Base-by-base conservation (phyloP, 192 early-diverging fungal genomes). In the Backusella mclennaniae region DNA sequence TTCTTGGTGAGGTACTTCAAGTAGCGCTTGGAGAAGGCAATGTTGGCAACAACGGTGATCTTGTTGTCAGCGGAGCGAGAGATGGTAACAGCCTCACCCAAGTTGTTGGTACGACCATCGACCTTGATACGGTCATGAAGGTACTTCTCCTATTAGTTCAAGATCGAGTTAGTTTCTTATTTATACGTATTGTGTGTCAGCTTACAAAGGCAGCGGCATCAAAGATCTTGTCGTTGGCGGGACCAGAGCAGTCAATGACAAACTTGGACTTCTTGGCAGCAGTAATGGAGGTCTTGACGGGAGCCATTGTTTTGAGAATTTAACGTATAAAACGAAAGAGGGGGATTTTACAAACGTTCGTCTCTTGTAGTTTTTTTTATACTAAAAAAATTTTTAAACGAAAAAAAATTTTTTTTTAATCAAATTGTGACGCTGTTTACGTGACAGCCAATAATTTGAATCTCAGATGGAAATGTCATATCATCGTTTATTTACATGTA, bases 1-100 rank as follows among this genome's bases (percentile, higher is more conserved):
- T 97, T 97, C 94, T 99, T 99, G 89, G 98, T 95, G 70, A 99
- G 93, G 91, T 99, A 99, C 94, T 99, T 99, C 86, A 98, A 85
- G 93, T 99, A 99, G 80, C 97, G 93, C 94, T 99, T 99, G 80
- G 97, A 92, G 88, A 98, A 95, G 70, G 85, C 87, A 77, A 83
- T 80, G 85, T 87, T 88, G 82, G 92, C 85, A 76, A 91, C 88
- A 77, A 96, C 91, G 76, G 95, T 92, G 82, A 99, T 86, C 83
- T 88, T 90, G 83, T 85, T 81, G 78, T 91, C 90, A 76, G 85
- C 85, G 35, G 72, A 80, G 78, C 95, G 95, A 83, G 87, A 80
- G 78, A 99, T 96, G 87, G 90, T 87, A 73, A 99, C 92, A 73
- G 86, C 71, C 67, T 95, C 93, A 73, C 91, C 91, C 78, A 99